Conservation (phyloP, 2,329 filamentous ascomycete species). For the Uncinocarpus reesii region DNA sequence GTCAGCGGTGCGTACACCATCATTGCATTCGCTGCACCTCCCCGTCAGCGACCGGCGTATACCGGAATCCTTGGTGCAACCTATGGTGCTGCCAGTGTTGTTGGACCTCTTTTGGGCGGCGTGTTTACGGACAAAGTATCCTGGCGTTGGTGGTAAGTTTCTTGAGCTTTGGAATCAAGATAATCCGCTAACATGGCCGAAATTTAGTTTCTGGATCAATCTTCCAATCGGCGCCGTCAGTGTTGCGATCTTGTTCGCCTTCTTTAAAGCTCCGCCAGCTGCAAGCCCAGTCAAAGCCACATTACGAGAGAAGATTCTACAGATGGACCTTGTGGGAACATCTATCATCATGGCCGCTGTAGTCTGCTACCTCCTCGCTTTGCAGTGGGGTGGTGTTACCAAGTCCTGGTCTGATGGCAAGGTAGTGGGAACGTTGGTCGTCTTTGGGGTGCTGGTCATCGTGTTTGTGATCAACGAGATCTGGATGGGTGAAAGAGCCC, state of each 20-base stretch:
- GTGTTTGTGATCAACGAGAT: conserved; percentile 16
- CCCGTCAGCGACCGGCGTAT: conserved; percentile 13
- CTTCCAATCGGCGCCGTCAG: conserved; percentile 16
- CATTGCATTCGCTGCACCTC: conserved; percentile 15
- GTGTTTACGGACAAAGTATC: conserved; percentile 17
- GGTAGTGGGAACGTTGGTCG: conserved; percentile 21
- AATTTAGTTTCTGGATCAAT: conserved; percentile 33
- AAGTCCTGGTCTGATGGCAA: conserved; percentile 20
- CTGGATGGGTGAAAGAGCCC: conserved; percentile 20
- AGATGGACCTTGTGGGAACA: conserved; percentile 22
- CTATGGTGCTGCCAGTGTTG: conserved; percentile 17
- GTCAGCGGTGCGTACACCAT: conserved; percentile 30
- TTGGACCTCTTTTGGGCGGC: conserved; percentile 17
- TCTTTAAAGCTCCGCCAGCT: conserved; percentile 18
- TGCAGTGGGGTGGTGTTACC: conserved; percentile 23
- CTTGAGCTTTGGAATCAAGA: no score
- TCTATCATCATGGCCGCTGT: conserved; percentile 20
- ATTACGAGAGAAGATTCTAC: conserved; percentile 16
- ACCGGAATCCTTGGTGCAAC: conserved; percentile 17
- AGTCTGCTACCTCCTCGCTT: conserved; percentile 22
- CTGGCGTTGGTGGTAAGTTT: conserved; percentile 18
- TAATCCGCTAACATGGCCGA: neutral
- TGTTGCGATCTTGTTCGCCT: conserved; percentile 11
- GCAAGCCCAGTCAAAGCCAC: conserved; percentile 14
- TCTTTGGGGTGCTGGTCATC: conserved; percentile 18